Evolutionary conservation across 768 basidiomycete species (phyloP), one percentile per base, ranked within the genome.

Genomic region (Gymnopilus dilepis): DNA sequence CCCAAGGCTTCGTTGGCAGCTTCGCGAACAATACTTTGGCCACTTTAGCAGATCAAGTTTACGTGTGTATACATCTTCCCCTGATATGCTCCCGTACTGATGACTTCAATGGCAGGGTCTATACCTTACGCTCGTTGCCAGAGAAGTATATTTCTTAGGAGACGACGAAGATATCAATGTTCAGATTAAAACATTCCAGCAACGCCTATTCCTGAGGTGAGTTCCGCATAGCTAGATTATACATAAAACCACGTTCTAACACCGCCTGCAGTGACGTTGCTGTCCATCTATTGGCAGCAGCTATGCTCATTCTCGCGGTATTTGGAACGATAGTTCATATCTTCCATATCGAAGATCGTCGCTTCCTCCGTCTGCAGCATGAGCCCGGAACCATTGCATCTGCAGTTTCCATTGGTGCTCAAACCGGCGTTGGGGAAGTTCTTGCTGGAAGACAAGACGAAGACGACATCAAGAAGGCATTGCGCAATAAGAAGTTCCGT

Each of bases 371-470:
- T 17, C 73, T 86, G 31, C 74, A 73, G 30, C 82, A 84, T 63
- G 73, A 78, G 50, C 83, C 83, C 0, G 83, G 85, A 17, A 86
- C 86, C 4, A 82, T 86, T 54, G 85, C 83, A 21, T 82, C 83
- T 11, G 85, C 85, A 12, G 80, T 84, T 12, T 79, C 82, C 38
- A 80, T 86, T 62, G 82, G 83, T 9, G 84, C 79, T 6, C 79
- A 81, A 63, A 84, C 83, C 3, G 78, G 77, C 28, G 76, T 85
- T 64, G 82, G 78, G 9, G 71, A 78, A 8, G 73, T 84, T 48
- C 74, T 84, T 3, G 77, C 78, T 6, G 76, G 77, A 17, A 74
- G 75, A 45, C 80, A 82, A 48, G 70, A 72, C 28, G 66, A 70
- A 41, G 72, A 74, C 48, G 82, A 82, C 6, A 78, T 86, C 41